A percentile compares a stretch with the other conserved stretches of the same genome.
Evolutionary conservation across 768 basidiomycete genomes (phyloP).

Genomic region (Serpula lacrymans): DNA sequence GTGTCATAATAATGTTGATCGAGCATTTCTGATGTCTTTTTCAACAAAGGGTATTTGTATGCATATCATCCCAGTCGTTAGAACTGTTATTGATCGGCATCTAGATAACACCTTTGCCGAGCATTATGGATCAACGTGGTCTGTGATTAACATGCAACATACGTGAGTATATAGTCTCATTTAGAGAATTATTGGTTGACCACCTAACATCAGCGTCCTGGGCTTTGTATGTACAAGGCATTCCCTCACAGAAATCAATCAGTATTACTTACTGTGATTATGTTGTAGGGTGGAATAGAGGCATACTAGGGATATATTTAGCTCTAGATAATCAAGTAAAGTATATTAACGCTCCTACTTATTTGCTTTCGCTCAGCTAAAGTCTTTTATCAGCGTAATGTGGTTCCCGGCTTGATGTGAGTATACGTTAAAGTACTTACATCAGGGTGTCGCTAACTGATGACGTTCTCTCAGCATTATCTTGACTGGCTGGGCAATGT

Average conservation of each 20-base stretch:
- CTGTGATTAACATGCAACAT: slow-evolving; percentile 93
- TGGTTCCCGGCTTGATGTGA: slow-evolving; percentile 82
- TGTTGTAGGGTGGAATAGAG: slow-evolving; percentile 85
- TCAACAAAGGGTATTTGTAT: too few species aligned
- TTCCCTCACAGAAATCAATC: background rate
- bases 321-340: slow-evolving; percentile 72
- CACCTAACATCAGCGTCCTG: slow-evolving; percentile 45
- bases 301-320: slow-evolving; percentile 82
- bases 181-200: slow-evolving; percentile 4
- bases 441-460: slow-evolving; percentile 1
- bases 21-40: too few species aligned
- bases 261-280: slow-evolving; percentile 4
- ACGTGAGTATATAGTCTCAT: slow-evolving; percentile 52
- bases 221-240: slow-evolving; percentile 62
- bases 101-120: slow-evolving; percentile 91
- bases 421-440: slow-evolving; percentile 15
- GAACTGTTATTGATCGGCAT: too few species aligned
- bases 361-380: too few species aligned
- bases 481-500: slow-evolving; percentile 94
- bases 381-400: slow-evolving; percentile 65
- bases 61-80: too few species aligned
- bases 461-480: slow-evolving; percentile 54
- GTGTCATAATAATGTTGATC: too few species aligned
- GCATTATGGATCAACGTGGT: slow-evolving; percentile 79
- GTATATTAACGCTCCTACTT: too few species aligned